Evolutionary conservation across 257 asterid species (phyloP).

Genomic region (Solanum okadae): DNA sequence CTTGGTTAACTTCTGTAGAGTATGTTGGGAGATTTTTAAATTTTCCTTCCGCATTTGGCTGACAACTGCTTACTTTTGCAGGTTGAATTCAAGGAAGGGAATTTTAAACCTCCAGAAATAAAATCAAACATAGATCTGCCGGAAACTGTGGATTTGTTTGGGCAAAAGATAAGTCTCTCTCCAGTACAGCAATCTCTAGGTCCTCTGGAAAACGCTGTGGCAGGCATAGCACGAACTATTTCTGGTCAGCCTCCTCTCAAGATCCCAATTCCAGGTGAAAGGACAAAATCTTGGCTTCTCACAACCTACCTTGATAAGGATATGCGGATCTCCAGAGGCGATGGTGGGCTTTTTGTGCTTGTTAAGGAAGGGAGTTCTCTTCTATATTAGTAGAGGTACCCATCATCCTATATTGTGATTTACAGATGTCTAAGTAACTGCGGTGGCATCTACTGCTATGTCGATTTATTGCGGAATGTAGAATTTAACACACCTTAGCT

Average conservation of each 20-base stretch:
- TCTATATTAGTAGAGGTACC: slow-evolving; percentile 20
- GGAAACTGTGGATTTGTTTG: slow-evolving; percentile 48
- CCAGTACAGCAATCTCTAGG: slow-evolving; percentile 52
- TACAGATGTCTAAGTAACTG: background rate
- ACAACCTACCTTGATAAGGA: slow-evolving; percentile 83
- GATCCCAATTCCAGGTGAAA: slow-evolving; percentile 71
- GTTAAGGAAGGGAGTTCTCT: slow-evolving; percentile 86
- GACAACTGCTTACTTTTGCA: slow-evolving; percentile 13
- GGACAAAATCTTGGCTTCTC: slow-evolving; percentile 73
- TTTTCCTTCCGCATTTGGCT: background rate
- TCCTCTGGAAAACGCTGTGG: slow-evolving; percentile 61
- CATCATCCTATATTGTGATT: background rate
- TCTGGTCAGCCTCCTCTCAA: slow-evolving; percentile 85
- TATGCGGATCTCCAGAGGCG: slow-evolving; percentile 86
- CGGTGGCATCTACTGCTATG: background rate
- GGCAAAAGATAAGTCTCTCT: slow-evolving; percentile 66
- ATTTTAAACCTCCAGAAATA: slow-evolving; percentile 76
- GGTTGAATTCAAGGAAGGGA: slow-evolving; percentile 90
- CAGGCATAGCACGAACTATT: slow-evolving; percentile 55
- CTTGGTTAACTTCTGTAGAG: background rate
- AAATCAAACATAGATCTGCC: slow-evolving; percentile 83
- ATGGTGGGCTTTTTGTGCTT: slow-evolving; percentile 92
- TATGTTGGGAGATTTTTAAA: background rate
- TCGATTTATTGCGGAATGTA: background rate
- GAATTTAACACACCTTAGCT: background rate